Percentiles rank a stretch among this genome's conserved stretches.
Evolutionary conservation across 2,329 filamentous ascomycete species (phyloP).

Genomic region (Phaeomoniella chlamydospora): DNA sequence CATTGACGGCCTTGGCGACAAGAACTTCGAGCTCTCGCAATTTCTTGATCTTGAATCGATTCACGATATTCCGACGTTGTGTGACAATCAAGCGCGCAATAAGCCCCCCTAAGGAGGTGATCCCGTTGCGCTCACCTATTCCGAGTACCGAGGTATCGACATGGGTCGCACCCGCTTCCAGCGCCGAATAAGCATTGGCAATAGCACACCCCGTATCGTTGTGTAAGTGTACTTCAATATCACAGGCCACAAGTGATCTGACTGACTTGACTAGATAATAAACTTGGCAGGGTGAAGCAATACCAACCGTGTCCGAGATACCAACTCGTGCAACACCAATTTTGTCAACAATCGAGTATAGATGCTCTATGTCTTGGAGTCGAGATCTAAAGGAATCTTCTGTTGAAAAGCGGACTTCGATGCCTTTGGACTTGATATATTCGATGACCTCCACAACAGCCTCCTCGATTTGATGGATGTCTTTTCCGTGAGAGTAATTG

Average conservation of each 20-base stretch:
- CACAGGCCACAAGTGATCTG: conserved; percentile 58
- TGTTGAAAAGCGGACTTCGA: conserved; percentile 61
- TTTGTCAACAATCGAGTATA: conserved; percentile 79
- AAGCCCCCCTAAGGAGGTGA: conserved; percentile 39
- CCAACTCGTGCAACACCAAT: conserved; percentile 74
- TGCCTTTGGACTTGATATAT: conserved; percentile 69
- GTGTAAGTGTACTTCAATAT: conserved; percentile 83
- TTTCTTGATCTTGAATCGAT: conserved; percentile 81
- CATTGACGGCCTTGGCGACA: conserved; percentile 64
- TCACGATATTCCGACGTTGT: conserved; percentile 67
- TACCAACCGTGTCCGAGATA: conserved; percentile 85
- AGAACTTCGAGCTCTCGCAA: conserved; percentile 79
- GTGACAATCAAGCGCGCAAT: conserved; percentile 71
- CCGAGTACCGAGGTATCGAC: conserved; percentile 73
- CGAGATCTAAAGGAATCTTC: conserved; percentile 83
- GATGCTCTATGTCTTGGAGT: conserved; percentile 66
- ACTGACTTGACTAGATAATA: conserved; percentile 79
- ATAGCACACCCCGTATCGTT: conserved; percentile 86
- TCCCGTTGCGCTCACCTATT: conserved; percentile 74
- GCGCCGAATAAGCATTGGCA: conserved; percentile 72
- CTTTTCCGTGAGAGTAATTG: conserved; percentile 78
- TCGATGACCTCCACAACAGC: conserved; percentile 75
- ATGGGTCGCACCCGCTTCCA: conserved; percentile 65
- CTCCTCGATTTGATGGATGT: conserved; percentile 76
- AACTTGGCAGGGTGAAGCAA: conserved; percentile 70